These are phyloP conservation scores for Aristolochia contorta DNA, from an alignment of 164 flowering plant genomes.

Conservation along the genomic window DNA sequence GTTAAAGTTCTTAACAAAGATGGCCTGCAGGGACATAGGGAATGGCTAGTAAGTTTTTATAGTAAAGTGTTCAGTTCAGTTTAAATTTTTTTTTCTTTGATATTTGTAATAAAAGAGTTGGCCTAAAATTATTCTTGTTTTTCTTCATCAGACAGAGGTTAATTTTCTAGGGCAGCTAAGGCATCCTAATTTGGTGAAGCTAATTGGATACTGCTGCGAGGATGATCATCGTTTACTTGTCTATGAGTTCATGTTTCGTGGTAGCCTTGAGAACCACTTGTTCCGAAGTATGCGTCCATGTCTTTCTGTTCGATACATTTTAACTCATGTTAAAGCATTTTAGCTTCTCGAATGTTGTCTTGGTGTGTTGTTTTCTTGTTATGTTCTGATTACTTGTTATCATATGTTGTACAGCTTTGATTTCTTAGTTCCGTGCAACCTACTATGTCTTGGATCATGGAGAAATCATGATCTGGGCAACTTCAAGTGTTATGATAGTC, in stretches of 20 bases:
- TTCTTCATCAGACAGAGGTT: conserved; percentile 69
- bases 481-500: no score
- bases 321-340: no score
- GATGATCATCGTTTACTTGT: conserved; percentile 96
- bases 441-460: no score
- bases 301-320: conserved; percentile 1
- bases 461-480: no score
- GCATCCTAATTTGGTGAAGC: conserved; percentile 91
- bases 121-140: not conserved
- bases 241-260: conserved; percentile 95
- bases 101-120: not conserved
- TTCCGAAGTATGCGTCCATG: conserved; percentile 71
- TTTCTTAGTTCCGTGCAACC: no score
- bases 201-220: conserved; percentile 98
- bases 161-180: conserved; percentile 94
- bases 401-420: no score
- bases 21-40: conserved; percentile 97
- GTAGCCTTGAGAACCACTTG: conserved; percentile 97
- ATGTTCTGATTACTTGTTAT: not conserved
- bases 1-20: conserved; percentile 97
- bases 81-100: not conserved
- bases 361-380: no score
- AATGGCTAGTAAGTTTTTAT: conserved; percentile 66
- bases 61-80: not conserved
- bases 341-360: no score